Percentiles rank a stretch among this genome's conserved stretches.
phyloP scores from a whole-genome alignment of 2,329 filamentous ascomycete species.

The Exutisphaerella laricina region DNA sequence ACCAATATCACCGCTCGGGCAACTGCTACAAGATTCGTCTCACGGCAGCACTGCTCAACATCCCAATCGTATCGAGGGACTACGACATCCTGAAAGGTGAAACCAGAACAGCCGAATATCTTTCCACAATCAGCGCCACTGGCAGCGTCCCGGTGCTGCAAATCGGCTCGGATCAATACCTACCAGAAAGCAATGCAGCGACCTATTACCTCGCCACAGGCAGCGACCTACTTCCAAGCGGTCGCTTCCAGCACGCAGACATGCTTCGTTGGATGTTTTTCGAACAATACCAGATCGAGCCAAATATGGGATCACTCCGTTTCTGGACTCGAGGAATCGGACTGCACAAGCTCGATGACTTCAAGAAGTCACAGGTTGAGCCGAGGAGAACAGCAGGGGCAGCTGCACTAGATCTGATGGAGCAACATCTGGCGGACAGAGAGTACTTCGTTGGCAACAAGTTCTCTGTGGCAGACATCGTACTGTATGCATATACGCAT shows the following conservation, averaged over 20 bases:
- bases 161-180: conserved; percentile 10
- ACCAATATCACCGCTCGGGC: conserved; percentile 12
- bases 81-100: conserved; percentile 13
- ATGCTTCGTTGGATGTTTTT: conserved; percentile 20
- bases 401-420: conserved; percentile 9
- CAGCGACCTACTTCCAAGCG: conserved; percentile 10
- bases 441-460: conserved; percentile 7
- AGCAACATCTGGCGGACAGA: conserved; percentile 1
- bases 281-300: conserved; percentile 16
- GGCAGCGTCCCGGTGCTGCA: conserved; percentile 16
- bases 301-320: conserved; percentile 6
- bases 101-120: conserved; percentile 10
- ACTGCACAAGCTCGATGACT: conserved; percentile 4
- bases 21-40: conserved; percentile 19
- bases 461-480: conserved; percentile 10
- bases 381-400: conserved; percentile 1
- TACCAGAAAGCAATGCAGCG: conserved; percentile 17
- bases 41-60: conserved; percentile 8
- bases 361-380: conserved; percentile 4
- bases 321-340: conserved; percentile 7
- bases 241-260: conserved; percentile 10
- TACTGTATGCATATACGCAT: conserved; percentile 11
- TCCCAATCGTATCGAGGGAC: conserved; percentile 6
- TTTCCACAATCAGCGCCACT: conserved; percentile 12
- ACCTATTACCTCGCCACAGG: conserved; percentile 14